A percentile compares a stretch with the other conserved stretches of the same genome.
Evolutionary conservation across 139 green algal species (phyloP).

Genomic region (Chlamydomonas schloesseri): DNA sequence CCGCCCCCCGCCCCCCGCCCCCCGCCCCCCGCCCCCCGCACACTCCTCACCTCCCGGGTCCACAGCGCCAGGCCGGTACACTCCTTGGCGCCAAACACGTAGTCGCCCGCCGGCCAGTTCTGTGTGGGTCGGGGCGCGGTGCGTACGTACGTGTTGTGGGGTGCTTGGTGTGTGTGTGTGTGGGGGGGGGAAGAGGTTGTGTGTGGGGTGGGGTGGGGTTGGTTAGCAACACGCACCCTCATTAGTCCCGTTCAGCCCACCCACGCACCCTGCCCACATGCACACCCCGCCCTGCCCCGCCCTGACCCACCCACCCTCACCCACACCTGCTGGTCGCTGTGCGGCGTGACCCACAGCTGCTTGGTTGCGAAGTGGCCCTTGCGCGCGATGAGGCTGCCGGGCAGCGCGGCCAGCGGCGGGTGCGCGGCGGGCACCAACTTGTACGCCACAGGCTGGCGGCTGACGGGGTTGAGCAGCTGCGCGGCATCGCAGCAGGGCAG

Average conservation of each 20-base stretch:
- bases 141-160: neutral
- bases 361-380: constrained; percentile 71
- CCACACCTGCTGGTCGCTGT: constrained; percentile 63
- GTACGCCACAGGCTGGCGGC: constrained; percentile 55
- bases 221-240: too few relatives aligned
- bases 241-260: too few relatives aligned
- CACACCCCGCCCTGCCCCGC: too few relatives aligned
- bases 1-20: too few relatives aligned
- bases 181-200: too few relatives aligned
- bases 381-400: constrained; percentile 54
- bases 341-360: constrained; percentile 77
- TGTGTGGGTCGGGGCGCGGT: neutral
- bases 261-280: too few relatives aligned
- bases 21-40: too few relatives aligned
- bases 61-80: constrained; percentile 75
- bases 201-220: neutral
- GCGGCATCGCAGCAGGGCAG: neutral
- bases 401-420: constrained; percentile 59
- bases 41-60: constrained; percentile 60
- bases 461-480: constrained; percentile 47
- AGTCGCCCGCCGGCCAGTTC: constrained; percentile 73
- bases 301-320: too few relatives aligned
- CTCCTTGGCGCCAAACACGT: constrained; percentile 65
- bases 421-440: constrained; percentile 69
- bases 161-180: too few relatives aligned